Evolutionary conservation across 2,329 filamentous ascomycete species (phyloP), one percentile per base, ranked within the genome.

Genomic region (Botrytis aclada): DNA sequence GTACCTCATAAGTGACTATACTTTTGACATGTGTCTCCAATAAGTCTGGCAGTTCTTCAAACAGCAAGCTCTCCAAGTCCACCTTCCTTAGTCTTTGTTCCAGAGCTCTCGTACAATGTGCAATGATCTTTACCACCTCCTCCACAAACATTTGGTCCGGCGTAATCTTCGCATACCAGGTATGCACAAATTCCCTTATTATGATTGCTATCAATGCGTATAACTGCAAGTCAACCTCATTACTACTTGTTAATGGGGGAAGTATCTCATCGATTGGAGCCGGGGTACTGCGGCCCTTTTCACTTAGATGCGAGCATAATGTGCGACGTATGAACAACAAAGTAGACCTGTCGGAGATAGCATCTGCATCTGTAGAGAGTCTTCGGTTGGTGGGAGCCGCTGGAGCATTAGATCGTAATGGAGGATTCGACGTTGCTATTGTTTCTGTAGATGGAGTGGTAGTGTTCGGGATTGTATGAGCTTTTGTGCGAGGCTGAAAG

Each of bases 101-200:
- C 73, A 99, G 83, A 12, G 91, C 93, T 73, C 93, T 88, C 58
- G 94, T 97, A 82, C 93, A 96, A 82, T 98, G 95, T 58, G 95
- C 96, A 79, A 98, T 93, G 77, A 97, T 91, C 80, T 94, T 93
- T 71, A 98, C 87, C 73, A 98, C 88, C 84, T 98, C 95, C 77
- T 92, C 91, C 74, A 96, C 90, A 80, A 99, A 97, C 20, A 89
- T 87, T 80, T 95, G 92, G 82, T 99, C 95, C 5, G 94, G 89
- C 1, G 95, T 98, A 81, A 99, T 96, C 82, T 92, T 95, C 76
- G 86, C 87, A 84, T 99, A 99, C 96, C 96, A 99, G 45, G 89
- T 90, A 81, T 96, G 91, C 54, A 99, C 92, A 81, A 94, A 97
- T 76, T 98, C 94, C 79, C 93, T 90, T 78, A 98, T 86, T 75